phyloP scores from a whole-genome alignment of 306 rosid species.

The Sicyos baderoa region DNA sequence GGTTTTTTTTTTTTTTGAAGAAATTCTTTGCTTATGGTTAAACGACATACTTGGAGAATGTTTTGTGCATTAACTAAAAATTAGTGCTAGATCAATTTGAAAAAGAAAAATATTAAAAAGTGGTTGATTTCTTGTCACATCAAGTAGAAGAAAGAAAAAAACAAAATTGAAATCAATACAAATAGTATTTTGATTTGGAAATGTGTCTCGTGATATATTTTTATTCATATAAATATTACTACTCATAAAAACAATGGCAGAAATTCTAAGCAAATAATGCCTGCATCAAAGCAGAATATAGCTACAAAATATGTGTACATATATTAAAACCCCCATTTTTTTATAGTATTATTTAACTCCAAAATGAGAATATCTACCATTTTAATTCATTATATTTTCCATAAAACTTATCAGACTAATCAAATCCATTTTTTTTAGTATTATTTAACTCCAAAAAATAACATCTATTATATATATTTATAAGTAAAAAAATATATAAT shows the following conservation, averaged over 20 bases:
- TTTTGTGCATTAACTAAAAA: neutral
- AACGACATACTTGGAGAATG: slow-evolving; percentile 14
- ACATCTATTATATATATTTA: too few species aligned
- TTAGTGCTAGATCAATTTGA: neutral
- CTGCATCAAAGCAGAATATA: neutral
- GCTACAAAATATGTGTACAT: neutral
- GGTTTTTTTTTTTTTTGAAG: too few species aligned
- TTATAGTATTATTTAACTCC: too few species aligned
- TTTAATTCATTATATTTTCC: too few species aligned
- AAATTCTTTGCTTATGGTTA: neutral
- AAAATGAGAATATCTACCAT: too few species aligned
- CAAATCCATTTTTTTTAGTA: too few species aligned
- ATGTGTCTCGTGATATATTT: slow-evolving; percentile 56
- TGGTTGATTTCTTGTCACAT: slow-evolving; percentile 38
- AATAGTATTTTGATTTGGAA: slow-evolving; percentile 48
- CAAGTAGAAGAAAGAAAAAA: slow-evolving; percentile 26
- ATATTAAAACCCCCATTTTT: neutral
- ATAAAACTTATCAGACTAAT: too few species aligned
- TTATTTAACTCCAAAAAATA: too few species aligned
- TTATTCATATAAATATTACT: slow-evolving; percentile 10
- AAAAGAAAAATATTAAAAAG: neutral
- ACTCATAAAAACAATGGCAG: neutral
- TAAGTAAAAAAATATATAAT: too few species aligned
- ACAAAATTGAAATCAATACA: slow-evolving; percentile 23
- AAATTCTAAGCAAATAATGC: neutral